Conservation (phyloP, 805 yeast genomes). For the Scheffersomyces spartinae region DNA sequence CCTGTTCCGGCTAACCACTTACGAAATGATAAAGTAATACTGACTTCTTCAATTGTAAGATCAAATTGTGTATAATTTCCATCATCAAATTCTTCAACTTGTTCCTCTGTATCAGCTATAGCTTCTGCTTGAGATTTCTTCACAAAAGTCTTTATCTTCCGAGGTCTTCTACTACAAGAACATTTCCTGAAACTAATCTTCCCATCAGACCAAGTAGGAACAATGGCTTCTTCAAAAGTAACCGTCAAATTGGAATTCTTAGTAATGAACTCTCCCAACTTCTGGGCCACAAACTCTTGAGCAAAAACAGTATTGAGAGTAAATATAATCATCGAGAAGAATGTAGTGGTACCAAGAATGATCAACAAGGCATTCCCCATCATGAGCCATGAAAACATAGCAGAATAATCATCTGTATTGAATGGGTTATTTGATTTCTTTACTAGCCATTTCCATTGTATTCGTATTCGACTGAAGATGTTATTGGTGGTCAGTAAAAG, state of each 20-base stretch:
- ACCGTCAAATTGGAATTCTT: conserved; percentile 74
- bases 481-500: too few species aligned
- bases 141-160: conserved; percentile 36
- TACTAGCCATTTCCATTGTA: conserved; percentile 57
- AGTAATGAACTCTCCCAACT: conserved; percentile 75
- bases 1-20: conserved; percentile 92
- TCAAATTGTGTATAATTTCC: conserved; percentile 97
- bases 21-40: conserved; percentile 65
- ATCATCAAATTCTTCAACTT: conserved; percentile 47
- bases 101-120: conserved; percentile 36
- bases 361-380: conserved; percentile 78
- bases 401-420: conserved; percentile 85
- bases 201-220: conserved; percentile 88
- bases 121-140: conserved; percentile 72
- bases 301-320: conserved; percentile 78
- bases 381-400: conserved; percentile 83
- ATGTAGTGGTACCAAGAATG: conserved; percentile 84
- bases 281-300: conserved; percentile 75
- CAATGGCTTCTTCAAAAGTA: conserved; percentile 85
- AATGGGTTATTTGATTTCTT: conserved; percentile 72
- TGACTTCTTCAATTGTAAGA: conserved; percentile 75
- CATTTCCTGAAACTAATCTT: conserved; percentile 77
- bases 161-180: conserved; percentile 77
- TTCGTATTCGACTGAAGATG: conserved; percentile 15
- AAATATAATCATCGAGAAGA: conserved; percentile 67